Percentiles rank a stretch among this genome's conserved stretches.
These are phyloP conservation scores for Mycena haematopus DNA, from an alignment of 768 basidiomycete genomes.

Conservation along the genomic window DNA sequence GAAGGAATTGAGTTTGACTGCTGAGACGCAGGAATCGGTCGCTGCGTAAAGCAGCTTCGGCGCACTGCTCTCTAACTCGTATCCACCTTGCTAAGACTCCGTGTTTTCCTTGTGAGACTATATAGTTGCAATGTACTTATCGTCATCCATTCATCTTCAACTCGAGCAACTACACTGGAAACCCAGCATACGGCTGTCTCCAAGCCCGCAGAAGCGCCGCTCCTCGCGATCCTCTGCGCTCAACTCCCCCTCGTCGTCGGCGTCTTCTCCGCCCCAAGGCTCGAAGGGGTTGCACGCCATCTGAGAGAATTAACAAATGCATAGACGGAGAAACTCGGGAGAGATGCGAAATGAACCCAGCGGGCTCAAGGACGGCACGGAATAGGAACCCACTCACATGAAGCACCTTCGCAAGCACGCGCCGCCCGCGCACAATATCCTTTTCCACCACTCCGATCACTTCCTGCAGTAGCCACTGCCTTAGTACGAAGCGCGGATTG, in stretches of 20 bases:
- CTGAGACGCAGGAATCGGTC: no score
- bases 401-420: conserved; percentile 79
- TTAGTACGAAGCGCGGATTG: conserved; percentile 91
- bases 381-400: conserved; percentile 56
- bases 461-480: conserved; percentile 97
- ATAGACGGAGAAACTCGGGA: no score
- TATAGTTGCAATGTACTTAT: neutral
- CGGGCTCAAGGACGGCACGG: neutral
- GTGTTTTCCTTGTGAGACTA: neutral
- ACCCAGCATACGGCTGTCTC: conserved; percentile 77
- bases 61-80: neutral
- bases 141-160: conserved; percentile 39
- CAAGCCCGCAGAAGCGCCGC: conserved; percentile 77
- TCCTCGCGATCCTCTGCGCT: conserved; percentile 71
- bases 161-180: conserved; percentile 96
- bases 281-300: conserved; percentile 91
- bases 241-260: conserved; percentile 50
- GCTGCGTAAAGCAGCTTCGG: no score
- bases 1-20: neutral
- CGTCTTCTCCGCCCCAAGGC: conserved; percentile 82
- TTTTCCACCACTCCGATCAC: conserved; percentile 79
- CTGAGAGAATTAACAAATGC: conserved; percentile 41
- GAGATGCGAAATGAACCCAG: no score
- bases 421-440: conserved; percentile 67
- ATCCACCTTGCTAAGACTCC: neutral